Conservation (phyloP, 108 stramenopile species). For the Nitzschia palea region DNA sequence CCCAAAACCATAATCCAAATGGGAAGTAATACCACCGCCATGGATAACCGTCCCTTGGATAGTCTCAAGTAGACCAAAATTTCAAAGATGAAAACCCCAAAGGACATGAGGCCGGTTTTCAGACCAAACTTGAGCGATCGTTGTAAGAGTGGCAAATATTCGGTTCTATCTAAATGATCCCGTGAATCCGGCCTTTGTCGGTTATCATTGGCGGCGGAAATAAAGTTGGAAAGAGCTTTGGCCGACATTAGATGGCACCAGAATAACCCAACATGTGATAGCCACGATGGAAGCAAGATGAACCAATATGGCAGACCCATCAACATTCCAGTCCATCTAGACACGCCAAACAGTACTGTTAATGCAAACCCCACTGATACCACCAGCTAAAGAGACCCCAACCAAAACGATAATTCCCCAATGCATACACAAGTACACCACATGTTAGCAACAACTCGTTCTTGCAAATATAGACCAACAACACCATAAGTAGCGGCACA, state of each 20-base stretch:
- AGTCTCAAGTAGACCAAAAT: slow-evolving; percentile 67
- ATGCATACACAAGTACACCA: no score
- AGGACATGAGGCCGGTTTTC: slow-evolving; percentile 84
- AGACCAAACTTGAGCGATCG: slow-evolving; percentile 81
- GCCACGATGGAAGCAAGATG: slow-evolving; percentile 76
- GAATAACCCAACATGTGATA: slow-evolving; percentile 70
- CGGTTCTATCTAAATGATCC: slow-evolving; percentile 82
- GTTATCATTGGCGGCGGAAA: slow-evolving; percentile 78
- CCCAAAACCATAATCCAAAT: slow-evolving; percentile 74
- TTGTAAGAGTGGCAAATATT: slow-evolving; percentile 83
- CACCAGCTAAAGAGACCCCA: slow-evolving; percentile 51
- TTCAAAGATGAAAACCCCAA: slow-evolving; percentile 77
- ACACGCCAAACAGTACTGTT: slow-evolving; percentile 65
- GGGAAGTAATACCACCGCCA: slow-evolving; percentile 54
- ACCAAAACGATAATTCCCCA: background rate
- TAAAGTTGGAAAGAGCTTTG: slow-evolving; percentile 70
- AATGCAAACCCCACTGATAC: slow-evolving; percentile 73
- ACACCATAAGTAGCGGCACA: no score
- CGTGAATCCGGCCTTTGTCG: slow-evolving; percentile 79
- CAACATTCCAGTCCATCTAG: slow-evolving; percentile 68
- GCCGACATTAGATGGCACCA: slow-evolving; percentile 68
- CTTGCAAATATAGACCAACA: no score
- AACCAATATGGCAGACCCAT: slow-evolving; percentile 66
- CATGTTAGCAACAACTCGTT: no score
- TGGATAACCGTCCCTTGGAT: slow-evolving; percentile 38